These are phyloP conservation scores for Halteria grandinella DNA, from an alignment of 73 alveolate species.

Conservation along the genomic window DNA sequence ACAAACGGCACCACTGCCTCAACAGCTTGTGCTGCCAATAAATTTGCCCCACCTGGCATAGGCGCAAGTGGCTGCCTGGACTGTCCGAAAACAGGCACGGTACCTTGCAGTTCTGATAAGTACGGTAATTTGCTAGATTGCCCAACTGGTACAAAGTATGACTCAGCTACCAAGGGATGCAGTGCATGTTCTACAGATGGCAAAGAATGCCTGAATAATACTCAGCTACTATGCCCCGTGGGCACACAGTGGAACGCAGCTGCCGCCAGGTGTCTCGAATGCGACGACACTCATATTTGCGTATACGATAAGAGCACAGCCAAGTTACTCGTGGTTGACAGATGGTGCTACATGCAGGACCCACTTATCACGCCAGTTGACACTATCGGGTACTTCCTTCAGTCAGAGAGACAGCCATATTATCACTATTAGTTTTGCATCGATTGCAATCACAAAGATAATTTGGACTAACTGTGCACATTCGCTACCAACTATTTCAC, in stretches of 20 bases:
- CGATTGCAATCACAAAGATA: slow-evolving; percentile 8
- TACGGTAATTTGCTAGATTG: neutral
- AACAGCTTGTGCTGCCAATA: neutral
- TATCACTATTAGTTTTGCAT: slow-evolving; percentile 20
- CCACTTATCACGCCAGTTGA: neutral
- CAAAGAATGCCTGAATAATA: slow-evolving; percentile 12
- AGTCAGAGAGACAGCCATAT: slow-evolving; percentile 17
- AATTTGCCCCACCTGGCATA: neutral
- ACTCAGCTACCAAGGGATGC: neutral
- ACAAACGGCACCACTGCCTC: too few relatives aligned
- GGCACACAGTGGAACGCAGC: neutral
- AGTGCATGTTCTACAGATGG: slow-evolving; percentile 1
- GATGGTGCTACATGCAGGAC: slow-evolving; percentile 25
- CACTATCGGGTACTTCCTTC: neutral
- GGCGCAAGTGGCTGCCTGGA: neutral
- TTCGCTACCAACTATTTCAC: slow-evolving; percentile 43
- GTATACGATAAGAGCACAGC: neutral
- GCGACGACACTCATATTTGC: slow-evolving; percentile 2
- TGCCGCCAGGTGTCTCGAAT: neutral
- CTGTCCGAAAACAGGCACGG: slow-evolving; percentile 33
- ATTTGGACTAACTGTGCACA: neutral
- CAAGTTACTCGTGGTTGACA: neutral
- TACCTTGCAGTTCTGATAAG: slow-evolving; percentile 11
- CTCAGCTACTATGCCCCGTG: neutral
- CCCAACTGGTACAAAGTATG: slow-evolving; percentile 5